These are phyloP conservation scores for Kandelia obovata DNA, from an alignment of 345 rosid genomes.

Conservation along the genomic window DNA sequence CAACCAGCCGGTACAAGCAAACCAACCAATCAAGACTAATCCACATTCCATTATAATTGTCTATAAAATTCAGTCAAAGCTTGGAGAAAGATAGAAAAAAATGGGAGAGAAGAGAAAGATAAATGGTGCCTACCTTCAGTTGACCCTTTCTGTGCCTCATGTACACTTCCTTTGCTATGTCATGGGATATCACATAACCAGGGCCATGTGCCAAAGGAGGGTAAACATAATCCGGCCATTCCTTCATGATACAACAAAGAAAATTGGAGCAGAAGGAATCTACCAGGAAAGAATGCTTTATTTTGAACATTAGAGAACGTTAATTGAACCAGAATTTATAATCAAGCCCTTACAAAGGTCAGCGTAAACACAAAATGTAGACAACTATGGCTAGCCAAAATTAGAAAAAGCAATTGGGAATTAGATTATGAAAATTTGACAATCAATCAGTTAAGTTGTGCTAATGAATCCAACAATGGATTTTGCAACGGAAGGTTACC, in stretches of 20 bases:
- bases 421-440: neutral
- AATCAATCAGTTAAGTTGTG: neutral
- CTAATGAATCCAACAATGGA: neutral
- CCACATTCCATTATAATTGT: no score
- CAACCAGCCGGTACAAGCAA: no score
- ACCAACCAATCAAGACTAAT: no score
- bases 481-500: constrained; percentile 38
- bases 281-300: no score
- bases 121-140: constrained; percentile 15
- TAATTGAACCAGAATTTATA: no score
- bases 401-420: neutral
- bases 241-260: constrained; percentile 7
- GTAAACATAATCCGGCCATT: constrained; percentile 19
- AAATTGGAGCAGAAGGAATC: constrained; percentile 1
- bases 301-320: no score
- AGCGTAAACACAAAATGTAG: no score
- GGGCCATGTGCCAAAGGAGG: constrained; percentile 31
- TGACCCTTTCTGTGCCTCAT: constrained; percentile 13
- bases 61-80: no score
- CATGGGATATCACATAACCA: constrained; percentile 24
- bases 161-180: constrained; percentile 23
- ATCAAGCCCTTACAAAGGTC: no score
- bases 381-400: neutral
- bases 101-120: neutral
- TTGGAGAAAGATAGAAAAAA: no score